A percentile compares a stretch with the other conserved stretches of the same genome.
phyloP scores from a whole-genome alignment of 768 basidiomycete genomes.

The Multifurca ochricompacta region DNA sequence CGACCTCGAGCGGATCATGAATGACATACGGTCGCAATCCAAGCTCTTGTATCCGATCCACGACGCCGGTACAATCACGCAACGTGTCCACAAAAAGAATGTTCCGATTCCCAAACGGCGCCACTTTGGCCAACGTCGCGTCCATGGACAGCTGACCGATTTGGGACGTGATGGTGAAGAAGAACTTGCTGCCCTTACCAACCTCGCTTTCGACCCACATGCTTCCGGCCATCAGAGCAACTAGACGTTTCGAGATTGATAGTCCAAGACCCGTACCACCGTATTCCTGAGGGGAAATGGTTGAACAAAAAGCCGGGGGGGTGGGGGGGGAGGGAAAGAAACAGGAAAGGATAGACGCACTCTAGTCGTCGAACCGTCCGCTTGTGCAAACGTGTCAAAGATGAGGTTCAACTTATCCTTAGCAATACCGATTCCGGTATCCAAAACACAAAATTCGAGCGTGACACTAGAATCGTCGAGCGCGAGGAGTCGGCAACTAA shows the following conservation, averaged over 20 bases:
- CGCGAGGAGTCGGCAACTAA: slow-evolving; percentile 74
- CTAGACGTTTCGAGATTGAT: slow-evolving; percentile 95
- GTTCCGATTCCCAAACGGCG: slow-evolving; percentile 77
- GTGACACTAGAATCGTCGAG: slow-evolving; percentile 79
- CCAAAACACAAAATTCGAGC: slow-evolving; percentile 93
- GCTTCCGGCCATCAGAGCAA: slow-evolving; percentile 95
- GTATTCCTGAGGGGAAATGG: slow-evolving; percentile 64
- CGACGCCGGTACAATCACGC: slow-evolving; percentile 65
- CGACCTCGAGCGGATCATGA: slow-evolving; percentile 71
- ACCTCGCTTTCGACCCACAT: slow-evolving; percentile 99
- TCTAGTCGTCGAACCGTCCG: slow-evolving; percentile 95
- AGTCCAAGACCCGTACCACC: slow-evolving; percentile 95
- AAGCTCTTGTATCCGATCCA: slow-evolving; percentile 68
- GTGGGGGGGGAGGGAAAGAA: not conserved
- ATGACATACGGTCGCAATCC: slow-evolving; percentile 71
- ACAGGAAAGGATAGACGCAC: slow-evolving; percentile 36
- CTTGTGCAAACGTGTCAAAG: slow-evolving; percentile 98
- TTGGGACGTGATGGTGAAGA: slow-evolving; percentile 90
- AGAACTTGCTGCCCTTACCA: slow-evolving; percentile 87
- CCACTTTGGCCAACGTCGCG: slow-evolving; percentile 66
- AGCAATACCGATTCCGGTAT: slow-evolving; percentile 98
- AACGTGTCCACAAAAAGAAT: slow-evolving; percentile 91
- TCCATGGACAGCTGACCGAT: slow-evolving; percentile 72
- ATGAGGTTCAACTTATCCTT: slow-evolving; percentile 97
- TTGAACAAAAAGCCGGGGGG: too few species aligned